Base-by-base conservation (phyloP, 2,329 filamentous ascomycete genomes). In the Chrysosphaeria jannelii region DNA sequence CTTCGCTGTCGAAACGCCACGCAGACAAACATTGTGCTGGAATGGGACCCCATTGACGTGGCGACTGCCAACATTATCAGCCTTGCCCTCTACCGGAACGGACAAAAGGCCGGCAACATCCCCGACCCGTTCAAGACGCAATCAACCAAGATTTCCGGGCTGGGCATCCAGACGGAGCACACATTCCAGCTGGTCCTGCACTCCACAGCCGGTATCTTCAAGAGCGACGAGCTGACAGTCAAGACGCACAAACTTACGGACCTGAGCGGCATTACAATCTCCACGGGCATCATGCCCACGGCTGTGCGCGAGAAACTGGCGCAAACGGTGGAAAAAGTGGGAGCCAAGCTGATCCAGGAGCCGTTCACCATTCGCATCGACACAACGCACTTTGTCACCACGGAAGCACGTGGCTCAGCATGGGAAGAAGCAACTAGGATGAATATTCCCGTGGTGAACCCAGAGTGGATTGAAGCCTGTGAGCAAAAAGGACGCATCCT, bases 201-300 rank as follows among this genome's bases (percentile, higher is more conserved):
- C 37, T 97, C 85, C 5, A 79, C 65, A 26, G 85, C 85, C 4
- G 85, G 85, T 28, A 89, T 74, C 19, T 79, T 66, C 37, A 58
- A 59, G 29, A 85, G 71, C 40, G 74, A 90, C 33, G 75, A 71
- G 41, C 54, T 97, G 24, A 58, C 59, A 4, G 78, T 90, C 28
- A 65, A 70, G 38, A 97, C 85, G 21, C 85, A 97, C 51, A 90
- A 91, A 52, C 91, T 97, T 79, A 93, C 81, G 19, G 79, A 97
- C 42, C 53, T 97, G 24, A 79, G 71, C 33, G 85, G 85, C 28
- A 79, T 97, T 43, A 93, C 81, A 13, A 72, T 97, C 35, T 90
- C 81, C 3, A 69, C 78, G 1, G 85, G 85, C 23, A 59, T 90
- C 34, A 56, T 97, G 44, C 72, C 79, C 2, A 52, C 59, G 6